phyloP scores from a whole-genome alignment of 78 protist species.

The Guillardia theta region DNA sequence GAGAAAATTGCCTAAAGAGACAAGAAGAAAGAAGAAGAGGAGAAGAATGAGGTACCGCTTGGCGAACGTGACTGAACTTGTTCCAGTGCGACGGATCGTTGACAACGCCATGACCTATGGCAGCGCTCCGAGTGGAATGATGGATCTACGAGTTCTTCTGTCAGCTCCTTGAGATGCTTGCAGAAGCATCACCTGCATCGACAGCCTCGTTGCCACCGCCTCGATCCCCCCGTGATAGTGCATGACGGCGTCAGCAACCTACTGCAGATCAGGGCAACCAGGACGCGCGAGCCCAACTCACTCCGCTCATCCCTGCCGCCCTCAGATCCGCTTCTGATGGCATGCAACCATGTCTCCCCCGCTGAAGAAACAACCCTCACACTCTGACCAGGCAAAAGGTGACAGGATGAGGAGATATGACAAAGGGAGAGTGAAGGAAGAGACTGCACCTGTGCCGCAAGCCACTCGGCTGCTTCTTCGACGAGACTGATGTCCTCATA shows the following conservation, averaged over 20 bases:
- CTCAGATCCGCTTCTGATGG: background rate
- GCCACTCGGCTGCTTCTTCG: conserved; percentile 1
- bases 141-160: background rate
- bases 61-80: background rate
- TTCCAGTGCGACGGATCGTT: background rate
- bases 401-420: background rate
- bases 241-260: background rate
- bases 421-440: too few species aligned
- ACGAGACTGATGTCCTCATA: background rate
- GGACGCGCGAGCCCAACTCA: too few species aligned
- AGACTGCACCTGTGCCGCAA: background rate
- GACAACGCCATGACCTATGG: background rate
- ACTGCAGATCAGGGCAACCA: too few species aligned
- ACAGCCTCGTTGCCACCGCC: background rate
- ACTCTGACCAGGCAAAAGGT: background rate
- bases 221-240: background rate
- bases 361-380: too few species aligned
- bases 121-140: background rate
- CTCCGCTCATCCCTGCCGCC: conserved; percentile 40
- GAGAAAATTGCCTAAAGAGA: background rate
- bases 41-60: background rate
- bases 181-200: background rate
- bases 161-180: background rate
- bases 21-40: background rate
- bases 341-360: background rate